These are phyloP conservation scores for Codiaeum variegatum DNA, from an alignment of 441 rosid genomes.

Conservation along the genomic window DNA sequence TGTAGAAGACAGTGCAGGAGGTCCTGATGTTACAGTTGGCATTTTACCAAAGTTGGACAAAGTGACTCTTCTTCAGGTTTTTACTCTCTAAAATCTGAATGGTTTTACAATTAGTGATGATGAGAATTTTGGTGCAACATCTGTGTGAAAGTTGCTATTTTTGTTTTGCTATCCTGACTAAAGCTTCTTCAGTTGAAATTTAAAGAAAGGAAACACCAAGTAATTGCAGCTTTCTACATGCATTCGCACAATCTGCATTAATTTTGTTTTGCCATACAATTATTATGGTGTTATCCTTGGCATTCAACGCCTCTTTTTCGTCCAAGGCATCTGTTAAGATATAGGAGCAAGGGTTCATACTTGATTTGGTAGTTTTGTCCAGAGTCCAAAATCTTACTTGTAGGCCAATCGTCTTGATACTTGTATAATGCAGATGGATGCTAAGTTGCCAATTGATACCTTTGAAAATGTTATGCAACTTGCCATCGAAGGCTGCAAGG, in stretches of 20 bases:
- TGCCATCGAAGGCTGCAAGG: slow-evolving; percentile 84
- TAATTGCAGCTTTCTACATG: not conserved
- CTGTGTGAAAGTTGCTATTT: not conserved
- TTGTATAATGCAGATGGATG: slow-evolving; percentile 63
- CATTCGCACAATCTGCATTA: no score
- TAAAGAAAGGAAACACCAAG: not conserved
- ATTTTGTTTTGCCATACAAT: no score
- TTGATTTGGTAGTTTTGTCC: not conserved
- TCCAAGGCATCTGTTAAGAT: not conserved
- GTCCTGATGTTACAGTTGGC: slow-evolving; percentile 87
- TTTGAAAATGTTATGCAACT: slow-evolving; percentile 86
- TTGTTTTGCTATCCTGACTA: not conserved
- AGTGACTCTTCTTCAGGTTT: slow-evolving; percentile 94
- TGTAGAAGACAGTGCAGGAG: slow-evolving; percentile 94
- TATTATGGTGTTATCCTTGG: not conserved
- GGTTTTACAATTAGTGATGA: not conserved
- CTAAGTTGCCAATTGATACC: slow-evolving; percentile 41
- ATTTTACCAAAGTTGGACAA: slow-evolving; percentile 76
- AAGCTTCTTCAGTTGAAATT: not conserved
- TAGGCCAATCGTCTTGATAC: not conserved
- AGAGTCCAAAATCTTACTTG: not conserved
- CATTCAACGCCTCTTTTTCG: not conserved
- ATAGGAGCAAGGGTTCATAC: not conserved
- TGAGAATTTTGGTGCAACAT: slow-evolving; percentile 1
- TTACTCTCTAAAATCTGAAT: not conserved